Conservation (phyloP, 257 asterid species). For the Paulownia fortunei region DNA sequence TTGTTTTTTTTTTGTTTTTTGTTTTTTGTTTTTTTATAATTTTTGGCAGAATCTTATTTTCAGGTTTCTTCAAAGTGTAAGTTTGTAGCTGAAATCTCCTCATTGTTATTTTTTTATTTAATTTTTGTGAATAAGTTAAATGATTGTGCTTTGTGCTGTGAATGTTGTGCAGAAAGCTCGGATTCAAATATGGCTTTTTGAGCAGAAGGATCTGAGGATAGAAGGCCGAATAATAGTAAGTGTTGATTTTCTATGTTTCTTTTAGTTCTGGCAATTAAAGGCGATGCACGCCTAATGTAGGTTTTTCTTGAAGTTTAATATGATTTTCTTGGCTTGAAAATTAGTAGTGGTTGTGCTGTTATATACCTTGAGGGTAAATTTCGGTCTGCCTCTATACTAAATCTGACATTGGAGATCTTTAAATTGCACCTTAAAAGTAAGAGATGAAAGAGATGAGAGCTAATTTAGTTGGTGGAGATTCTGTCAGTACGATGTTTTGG, state of each 20-base stretch:
- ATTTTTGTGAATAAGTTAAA: background rate
- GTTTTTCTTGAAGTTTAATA: background rate
- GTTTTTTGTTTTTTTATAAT: background rate
- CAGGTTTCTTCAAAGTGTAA: slow-evolving; percentile 57
- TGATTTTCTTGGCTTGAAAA: background rate
- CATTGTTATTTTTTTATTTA: background rate
- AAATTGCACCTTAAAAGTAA: too few species aligned
- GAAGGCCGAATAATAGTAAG: slow-evolving; percentile 49
- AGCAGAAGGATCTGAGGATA: slow-evolving; percentile 51
- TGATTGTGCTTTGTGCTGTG: background rate
- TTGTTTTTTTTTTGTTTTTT: background rate
- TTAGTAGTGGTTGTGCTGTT: background rate
- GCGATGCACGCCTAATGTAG: too few species aligned
- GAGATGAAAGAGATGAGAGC: too few species aligned
- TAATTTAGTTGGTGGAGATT: too few species aligned
- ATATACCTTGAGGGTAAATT: background rate
- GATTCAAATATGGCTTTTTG: slow-evolving; percentile 56
- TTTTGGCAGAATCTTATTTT: slow-evolving; percentile 50
- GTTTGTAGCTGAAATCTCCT: slow-evolving; percentile 15
- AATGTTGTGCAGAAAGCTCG: slow-evolving; percentile 49
- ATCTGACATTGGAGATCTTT: too few species aligned
- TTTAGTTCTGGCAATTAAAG: background rate
- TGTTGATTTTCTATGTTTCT: background rate
- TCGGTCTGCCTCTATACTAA: too few species aligned
- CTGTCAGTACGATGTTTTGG: too few species aligned